Evolutionary conservation across 2,329 filamentous ascomycete species (phyloP), one percentile per base, ranked within the genome.

Genomic region (Colletotrichum gloeosporioides): DNA sequence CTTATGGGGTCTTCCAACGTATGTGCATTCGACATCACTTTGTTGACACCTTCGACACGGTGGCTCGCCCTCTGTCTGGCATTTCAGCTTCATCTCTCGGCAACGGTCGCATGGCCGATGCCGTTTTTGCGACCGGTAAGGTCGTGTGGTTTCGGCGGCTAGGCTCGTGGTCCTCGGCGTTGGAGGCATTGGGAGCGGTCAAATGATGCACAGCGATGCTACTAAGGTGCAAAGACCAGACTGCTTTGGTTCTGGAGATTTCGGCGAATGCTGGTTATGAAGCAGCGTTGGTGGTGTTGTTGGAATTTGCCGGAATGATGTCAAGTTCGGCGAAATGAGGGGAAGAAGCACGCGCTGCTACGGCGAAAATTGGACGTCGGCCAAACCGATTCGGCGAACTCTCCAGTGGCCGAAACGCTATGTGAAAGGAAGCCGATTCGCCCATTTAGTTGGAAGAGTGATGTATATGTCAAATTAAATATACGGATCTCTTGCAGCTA

Each of bases 51-150:
- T 49, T 25, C 73, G 69, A 44, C 69, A 67, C 3, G 64, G 64
- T 32, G 64, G 44, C 22, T 22, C 29, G 57, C 22, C 69, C 34
- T 71, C 71, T 39, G 31, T 39, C 31, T 72, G 76, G 59, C 76
- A 78, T 34, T 71, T 76, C 57, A 78, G 73, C 59, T 78, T 78
- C 27, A 67, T 67, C 36, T 55, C 18, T 18, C 39, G 64, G 1
- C 64, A 67, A 32, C 44, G 39, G 29, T 67, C 64, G 44, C 64
- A 67, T 39, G 64, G 64, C 27, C 64, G 64, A 7, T 55, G 44
- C 29, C 77, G 69, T 44, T 77, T 77, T 44, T 73, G 75, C 29
- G 75, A 77, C 34, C 77, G 71, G 49, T 78, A 77, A 8, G 62
- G 68, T 18, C 77, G 71, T 16, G 75, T 77, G 7, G 62, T 6